Percentiles rank a stretch among this genome's conserved stretches.
Conservation (phyloP, 305 asterid genomes). For the Fraxinus greggii region DNA sequence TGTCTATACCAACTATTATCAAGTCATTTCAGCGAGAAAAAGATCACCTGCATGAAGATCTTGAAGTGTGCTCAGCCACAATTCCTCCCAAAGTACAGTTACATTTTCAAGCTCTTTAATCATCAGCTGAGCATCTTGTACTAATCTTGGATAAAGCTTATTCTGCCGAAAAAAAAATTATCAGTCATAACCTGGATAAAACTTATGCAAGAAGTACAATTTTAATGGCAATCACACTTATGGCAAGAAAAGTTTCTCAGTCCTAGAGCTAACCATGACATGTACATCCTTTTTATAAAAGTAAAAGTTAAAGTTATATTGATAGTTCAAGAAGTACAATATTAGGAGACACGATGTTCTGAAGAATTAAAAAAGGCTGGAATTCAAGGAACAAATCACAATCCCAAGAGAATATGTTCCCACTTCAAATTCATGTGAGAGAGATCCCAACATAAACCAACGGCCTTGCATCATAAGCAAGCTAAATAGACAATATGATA, state of each 20-base stretch:
- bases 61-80: conserved; percentile 99
- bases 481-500: background rate
- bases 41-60: conserved; percentile 92
- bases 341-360: background rate
- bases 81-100: conserved; percentile 98
- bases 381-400: background rate
- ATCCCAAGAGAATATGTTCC: background rate
- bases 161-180: conserved; percentile 49
- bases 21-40: conserved; percentile 19
- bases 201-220: background rate
- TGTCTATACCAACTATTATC: no score
- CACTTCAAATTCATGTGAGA: background rate
- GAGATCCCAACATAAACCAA: background rate
- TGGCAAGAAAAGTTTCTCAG: conserved; percentile 7
- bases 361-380: background rate
- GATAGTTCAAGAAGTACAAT: background rate
- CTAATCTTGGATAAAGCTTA: conserved; percentile 79
- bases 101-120: conserved; percentile 93
- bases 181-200: conserved; percentile 13
- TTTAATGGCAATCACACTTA: background rate
- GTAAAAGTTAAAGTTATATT: background rate
- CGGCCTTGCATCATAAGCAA: background rate
- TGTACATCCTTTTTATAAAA: background rate
- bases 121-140: conserved; percentile 90
- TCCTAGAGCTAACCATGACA: background rate